Conservation (phyloP, 2,329 filamentous ascomycete genomes). For the Taxawa tesnikishii region DNA sequence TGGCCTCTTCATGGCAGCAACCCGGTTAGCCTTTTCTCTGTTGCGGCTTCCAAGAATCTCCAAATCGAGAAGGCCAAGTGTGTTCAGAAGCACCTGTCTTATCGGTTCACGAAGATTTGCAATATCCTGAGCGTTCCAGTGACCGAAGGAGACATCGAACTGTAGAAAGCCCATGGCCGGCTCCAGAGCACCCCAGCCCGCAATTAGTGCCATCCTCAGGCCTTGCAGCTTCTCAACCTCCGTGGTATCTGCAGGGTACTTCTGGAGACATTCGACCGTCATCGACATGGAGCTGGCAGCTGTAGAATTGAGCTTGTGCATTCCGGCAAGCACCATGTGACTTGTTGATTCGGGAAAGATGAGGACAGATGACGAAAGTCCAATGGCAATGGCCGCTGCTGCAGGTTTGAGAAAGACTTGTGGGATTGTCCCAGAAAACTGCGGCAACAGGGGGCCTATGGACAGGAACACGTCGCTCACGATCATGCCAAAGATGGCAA, state of each 20-base stretch:
- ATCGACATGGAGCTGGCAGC: slow-evolving; percentile 1
- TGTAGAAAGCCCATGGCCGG: slow-evolving; percentile 26
- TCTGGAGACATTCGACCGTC: slow-evolving; percentile 1
- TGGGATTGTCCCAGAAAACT: slow-evolving; percentile 5
- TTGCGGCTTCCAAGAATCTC: slow-evolving; percentile 4
- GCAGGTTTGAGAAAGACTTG: slow-evolving; percentile 6
- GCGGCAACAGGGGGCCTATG: slow-evolving; percentile 5
- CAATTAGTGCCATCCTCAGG: slow-evolving; percentile 3
- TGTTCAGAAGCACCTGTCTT: slow-evolving; percentile 21
- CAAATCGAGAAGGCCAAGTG: slow-evolving; percentile 4
- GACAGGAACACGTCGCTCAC: slow-evolving; percentile 6
- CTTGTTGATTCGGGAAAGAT: slow-evolving; percentile 7
- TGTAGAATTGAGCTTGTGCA: slow-evolving; percentile 4
- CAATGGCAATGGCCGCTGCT: slow-evolving; percentile 4
- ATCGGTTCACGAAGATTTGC: slow-evolving; percentile 23
- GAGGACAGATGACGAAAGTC: slow-evolving; percentile 5
- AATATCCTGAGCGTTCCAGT: slow-evolving; percentile 35
- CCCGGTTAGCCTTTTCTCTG: slow-evolving; percentile 1
- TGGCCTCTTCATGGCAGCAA: no score
- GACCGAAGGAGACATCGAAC: slow-evolving; percentile 33
- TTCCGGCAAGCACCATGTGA: slow-evolving; percentile 4
- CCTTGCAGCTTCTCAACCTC: slow-evolving; percentile 4
- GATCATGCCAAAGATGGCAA: slow-evolving; percentile 7
- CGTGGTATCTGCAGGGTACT: slow-evolving; percentile 2
- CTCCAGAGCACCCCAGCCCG: slow-evolving; percentile 4